Conservation (phyloP, 768 basidiomycete genomes). For the Strobilomyces dryophilus region DNA sequence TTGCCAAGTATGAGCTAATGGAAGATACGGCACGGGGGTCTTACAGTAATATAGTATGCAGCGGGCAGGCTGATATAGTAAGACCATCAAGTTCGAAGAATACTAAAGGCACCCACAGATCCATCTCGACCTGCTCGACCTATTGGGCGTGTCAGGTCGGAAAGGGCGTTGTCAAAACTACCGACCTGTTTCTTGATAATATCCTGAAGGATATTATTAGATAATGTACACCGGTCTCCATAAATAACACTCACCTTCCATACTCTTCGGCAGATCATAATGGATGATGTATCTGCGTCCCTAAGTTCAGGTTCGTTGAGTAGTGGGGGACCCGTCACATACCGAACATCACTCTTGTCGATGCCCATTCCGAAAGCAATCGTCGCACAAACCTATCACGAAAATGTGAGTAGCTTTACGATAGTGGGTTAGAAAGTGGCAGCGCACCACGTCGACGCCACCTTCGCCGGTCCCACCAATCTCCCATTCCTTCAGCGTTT, state of each 20-base stretch:
- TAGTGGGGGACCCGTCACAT: constrained; percentile 1
- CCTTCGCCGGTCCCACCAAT: constrained; percentile 47
- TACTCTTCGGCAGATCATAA: constrained; percentile 77
- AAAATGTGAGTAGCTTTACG: neutral
- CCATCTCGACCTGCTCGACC: constrained; percentile 82
- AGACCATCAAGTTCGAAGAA: neutral
- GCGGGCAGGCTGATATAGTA: constrained; percentile 60
- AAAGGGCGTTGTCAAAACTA: neutral
- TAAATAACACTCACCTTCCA: constrained; percentile 54
- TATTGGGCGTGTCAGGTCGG: constrained; percentile 23
- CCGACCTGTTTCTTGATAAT: constrained; percentile 83
- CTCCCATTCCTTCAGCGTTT: constrained; percentile 57
- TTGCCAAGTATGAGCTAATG: neutral
- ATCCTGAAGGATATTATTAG: constrained; percentile 46
- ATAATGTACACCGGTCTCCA: neutral
- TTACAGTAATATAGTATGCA: constrained; percentile 81
- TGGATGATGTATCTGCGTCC: constrained; percentile 66
- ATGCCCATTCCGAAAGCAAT: constrained; percentile 88
- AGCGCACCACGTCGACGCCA: constrained; percentile 60
- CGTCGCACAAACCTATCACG: constrained; percentile 65
- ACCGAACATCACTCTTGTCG: constrained; percentile 77
- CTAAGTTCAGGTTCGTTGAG: neutral
- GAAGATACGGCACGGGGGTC: constrained; percentile 12
- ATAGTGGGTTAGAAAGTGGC: neutral
- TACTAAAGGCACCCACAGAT: constrained; percentile 38